These are phyloP conservation scores for Acephala macrosclerotiorum DNA, from an alignment of 2,329 filamentous ascomycete genomes.

Conservation along the genomic window DNA sequence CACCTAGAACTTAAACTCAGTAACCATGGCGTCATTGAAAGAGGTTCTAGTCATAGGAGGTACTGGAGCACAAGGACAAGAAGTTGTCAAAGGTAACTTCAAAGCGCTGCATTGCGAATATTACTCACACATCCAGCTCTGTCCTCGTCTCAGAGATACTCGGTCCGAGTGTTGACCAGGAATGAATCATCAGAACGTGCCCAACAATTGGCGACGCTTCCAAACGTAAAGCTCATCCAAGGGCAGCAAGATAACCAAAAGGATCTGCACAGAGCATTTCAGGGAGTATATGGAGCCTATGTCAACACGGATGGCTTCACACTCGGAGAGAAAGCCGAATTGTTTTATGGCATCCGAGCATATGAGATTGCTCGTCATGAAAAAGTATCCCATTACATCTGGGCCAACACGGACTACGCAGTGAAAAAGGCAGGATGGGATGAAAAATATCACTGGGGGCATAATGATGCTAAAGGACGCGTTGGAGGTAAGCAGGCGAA, in stretches of 20 bases:
- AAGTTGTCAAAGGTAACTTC: slow-evolving; percentile 14
- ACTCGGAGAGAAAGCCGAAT: slow-evolving; percentile 35
- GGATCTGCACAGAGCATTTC: slow-evolving; percentile 1
- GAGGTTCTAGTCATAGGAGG: slow-evolving; percentile 12
- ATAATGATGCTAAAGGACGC: slow-evolving; percentile 13
- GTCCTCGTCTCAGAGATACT: slow-evolving; percentile 14
- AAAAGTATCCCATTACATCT: slow-evolving; percentile 35
- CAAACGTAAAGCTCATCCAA: slow-evolving; percentile 29
- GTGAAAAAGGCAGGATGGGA: slow-evolving; percentile 28
- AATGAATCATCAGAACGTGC: slow-evolving; percentile 21
- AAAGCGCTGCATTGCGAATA: neutral
- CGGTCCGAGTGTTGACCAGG: slow-evolving; percentile 21
- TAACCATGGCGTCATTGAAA: neutral
- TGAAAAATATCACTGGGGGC: slow-evolving; percentile 32
- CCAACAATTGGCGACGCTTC: slow-evolving; percentile 25
- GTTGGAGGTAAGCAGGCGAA: neutral
- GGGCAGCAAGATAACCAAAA: slow-evolving; percentile 21
- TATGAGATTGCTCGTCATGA: slow-evolving; percentile 37
- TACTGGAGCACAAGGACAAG: slow-evolving; percentile 10
- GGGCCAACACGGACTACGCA: slow-evolving; percentile 32
- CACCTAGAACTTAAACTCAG: neutral
- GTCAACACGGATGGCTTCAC: slow-evolving; percentile 39
- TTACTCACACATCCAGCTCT: slow-evolving; percentile 10
- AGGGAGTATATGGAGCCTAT: slow-evolving; percentile 33
- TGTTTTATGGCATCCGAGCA: slow-evolving; percentile 34